Conservation (phyloP, 2,329 filamentous ascomycete species). For the Didymella lethalis region DNA sequence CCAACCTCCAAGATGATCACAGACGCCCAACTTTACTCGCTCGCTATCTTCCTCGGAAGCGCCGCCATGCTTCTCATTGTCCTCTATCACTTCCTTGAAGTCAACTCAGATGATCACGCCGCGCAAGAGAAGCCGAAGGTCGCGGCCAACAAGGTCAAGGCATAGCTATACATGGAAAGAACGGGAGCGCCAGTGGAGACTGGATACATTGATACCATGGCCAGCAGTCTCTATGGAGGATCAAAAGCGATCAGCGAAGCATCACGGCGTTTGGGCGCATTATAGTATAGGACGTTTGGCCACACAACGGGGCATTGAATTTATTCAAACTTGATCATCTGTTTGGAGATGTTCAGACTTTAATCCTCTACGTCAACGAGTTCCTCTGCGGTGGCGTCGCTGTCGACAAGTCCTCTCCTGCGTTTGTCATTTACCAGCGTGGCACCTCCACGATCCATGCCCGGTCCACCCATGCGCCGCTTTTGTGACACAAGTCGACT, state of each 20-base stretch:
- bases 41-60: constrained; percentile 92
- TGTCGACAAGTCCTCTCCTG: constrained; percentile 59
- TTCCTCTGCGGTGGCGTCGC: constrained; percentile 60
- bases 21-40: constrained; percentile 86
- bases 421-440: constrained; percentile 62
- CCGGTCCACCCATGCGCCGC: constrained; percentile 58
- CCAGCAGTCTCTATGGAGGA: background rate
- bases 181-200: no score
- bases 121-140: constrained; percentile 39
- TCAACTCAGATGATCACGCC: constrained; percentile 74
- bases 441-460: constrained; percentile 62
- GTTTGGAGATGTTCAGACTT: background rate
- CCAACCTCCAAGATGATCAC: constrained; percentile 79
- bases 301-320: constrained; percentile 8
- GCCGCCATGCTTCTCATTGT: constrained; percentile 92
- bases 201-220: constrained; percentile 23
- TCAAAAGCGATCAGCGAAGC: constrained; percentile 18
- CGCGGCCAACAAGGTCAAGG: constrained; percentile 41
- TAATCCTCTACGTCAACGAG: constrained; percentile 44
- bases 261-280: constrained; percentile 23
- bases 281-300: background rate
- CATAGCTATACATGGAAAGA: constrained; percentile 6
- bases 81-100: constrained; percentile 93
- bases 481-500: constrained; percentile 60
- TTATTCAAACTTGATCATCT: constrained; percentile 7